Evolutionary conservation across 169 alveolate genomes (phyloP).

Genomic region (Besnoitia besnoiti): DNA sequence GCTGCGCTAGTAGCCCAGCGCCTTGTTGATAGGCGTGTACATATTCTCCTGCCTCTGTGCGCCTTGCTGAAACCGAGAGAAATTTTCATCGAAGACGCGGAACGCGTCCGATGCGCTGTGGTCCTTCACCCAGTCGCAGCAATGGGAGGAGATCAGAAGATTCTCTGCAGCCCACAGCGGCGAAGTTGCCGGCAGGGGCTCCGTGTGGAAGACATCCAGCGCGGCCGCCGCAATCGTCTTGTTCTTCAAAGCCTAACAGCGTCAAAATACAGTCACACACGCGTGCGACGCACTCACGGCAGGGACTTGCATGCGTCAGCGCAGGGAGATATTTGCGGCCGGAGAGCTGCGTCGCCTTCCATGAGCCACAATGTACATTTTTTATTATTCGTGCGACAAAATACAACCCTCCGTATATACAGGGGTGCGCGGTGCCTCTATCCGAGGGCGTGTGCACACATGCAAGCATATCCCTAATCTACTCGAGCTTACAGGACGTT

Average conservation of each 20-base stretch:
- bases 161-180: slow-evolving; percentile 70
- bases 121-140: slow-evolving; percentile 66
- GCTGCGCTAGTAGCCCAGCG: neutral
- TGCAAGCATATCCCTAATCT: too few relatives aligned
- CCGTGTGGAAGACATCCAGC: slow-evolving; percentile 74
- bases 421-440: too few relatives aligned
- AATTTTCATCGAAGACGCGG: slow-evolving; percentile 1
- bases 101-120: slow-evolving; percentile 38
- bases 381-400: too few relatives aligned
- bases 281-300: neutral
- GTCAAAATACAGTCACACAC: neutral
- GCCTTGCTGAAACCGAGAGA: neutral
- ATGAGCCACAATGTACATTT: too few relatives aligned
- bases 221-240: slow-evolving; percentile 70
- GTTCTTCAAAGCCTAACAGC: slow-evolving; percentile 46
- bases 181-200: slow-evolving; percentile 70
- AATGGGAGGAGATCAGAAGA: slow-evolving; percentile 70
- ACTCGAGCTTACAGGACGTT: too few relatives aligned
- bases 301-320: neutral
- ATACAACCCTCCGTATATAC: too few relatives aligned
- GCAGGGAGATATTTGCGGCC: too few relatives aligned
- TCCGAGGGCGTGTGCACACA: too few relatives aligned
- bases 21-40: neutral
- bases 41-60: neutral
- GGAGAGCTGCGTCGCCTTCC: too few relatives aligned